Percentiles rank a stretch among this genome's conserved stretches.
Evolutionary conservation across 768 basidiomycete species (phyloP).

Genomic region (Vararia minispora): DNA sequence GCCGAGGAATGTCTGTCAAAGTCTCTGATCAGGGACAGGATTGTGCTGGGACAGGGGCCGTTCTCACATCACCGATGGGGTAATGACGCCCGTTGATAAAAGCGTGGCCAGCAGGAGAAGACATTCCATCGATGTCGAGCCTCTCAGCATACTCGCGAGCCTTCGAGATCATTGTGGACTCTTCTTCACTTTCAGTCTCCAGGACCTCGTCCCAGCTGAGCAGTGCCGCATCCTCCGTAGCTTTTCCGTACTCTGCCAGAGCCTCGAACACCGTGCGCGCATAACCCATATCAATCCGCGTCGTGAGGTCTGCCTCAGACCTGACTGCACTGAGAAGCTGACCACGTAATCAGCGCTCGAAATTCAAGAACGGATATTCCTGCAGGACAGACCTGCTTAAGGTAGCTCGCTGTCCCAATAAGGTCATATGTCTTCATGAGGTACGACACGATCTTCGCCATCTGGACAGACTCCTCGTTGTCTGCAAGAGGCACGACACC

Average conservation of each 20-base stretch:
- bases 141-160: slow-evolving; percentile 23
- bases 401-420: slow-evolving; percentile 1
- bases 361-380: neutral
- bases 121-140: slow-evolving; percentile 18
- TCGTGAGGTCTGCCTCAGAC: too few relatives aligned
- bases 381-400: slow-evolving; percentile 1
- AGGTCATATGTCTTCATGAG: slow-evolving; percentile 5
- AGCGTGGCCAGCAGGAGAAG: slow-evolving; percentile 23
- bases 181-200: slow-evolving; percentile 1
- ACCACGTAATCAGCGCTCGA: too few relatives aligned
- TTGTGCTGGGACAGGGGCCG: too few relatives aligned
- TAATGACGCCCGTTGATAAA: slow-evolving; percentile 35
- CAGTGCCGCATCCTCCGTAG: neutral
- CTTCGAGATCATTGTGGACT: slow-evolving; percentile 12
- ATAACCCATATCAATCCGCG: slow-evolving; percentile 3
- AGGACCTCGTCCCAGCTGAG: slow-evolving; percentile 4
- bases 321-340: too few relatives aligned
- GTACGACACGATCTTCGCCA: slow-evolving; percentile 26
- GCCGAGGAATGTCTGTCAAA: slow-evolving; percentile 49
- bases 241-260: neutral
- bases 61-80: slow-evolving; percentile 6
- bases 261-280: slow-evolving; percentile 4
- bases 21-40: neutral
- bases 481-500: slow-evolving; percentile 73
- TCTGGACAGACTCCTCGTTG: slow-evolving; percentile 27